Evolutionary conservation across 768 basidiomycete species (phyloP), one percentile per base, ranked within the genome.

Genomic region (Tricholoma sp.): DNA sequence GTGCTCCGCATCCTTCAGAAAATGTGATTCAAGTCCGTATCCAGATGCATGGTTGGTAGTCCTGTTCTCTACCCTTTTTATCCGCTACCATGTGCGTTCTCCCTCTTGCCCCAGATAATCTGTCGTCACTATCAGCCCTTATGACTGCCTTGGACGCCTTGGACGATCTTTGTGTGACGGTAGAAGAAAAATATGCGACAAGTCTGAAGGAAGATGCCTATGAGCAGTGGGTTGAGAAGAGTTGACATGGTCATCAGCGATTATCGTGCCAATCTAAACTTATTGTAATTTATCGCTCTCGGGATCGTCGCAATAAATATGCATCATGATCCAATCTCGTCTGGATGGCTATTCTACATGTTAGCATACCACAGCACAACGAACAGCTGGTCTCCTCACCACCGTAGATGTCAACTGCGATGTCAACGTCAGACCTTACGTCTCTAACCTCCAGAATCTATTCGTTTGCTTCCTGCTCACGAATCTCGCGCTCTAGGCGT

Each of bases 1-100:
- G 90, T 63, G 88, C 82, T 33, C 97, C 97, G 2, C 97, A 98
- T 76, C 97, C 97, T 3, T 97, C 96, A 9, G 97, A 99, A 76
- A 90, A 92, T 63, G 86, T 89, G 63, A 97, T 99, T 65, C 91
- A 98, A 65, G 75, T 98, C 28, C 90, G 97, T n/a, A 93, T 98
- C 58, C 96, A 98, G 82, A 98, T 98, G 96, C 97, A 98, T 63
- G 94, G 94, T 98, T 65, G 59, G 94, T 78, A 28, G 4, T 18
- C 24, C 57, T 15, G 36, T 47, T 54, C 20, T 11, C 28, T 8
- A 3, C 52, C 51, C 10, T 18, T 31, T n/a, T 2, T 20, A 48
- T 31, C 6, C 29, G 29, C 15, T 37, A 32, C 5, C 28, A 4
- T 33, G 24, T 45, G 12, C 33, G 7, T 9, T 8, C 6, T 17